phyloP scores from a whole-genome alignment of 345 rosid species.

The Hibiscus tridactylites region DNA sequence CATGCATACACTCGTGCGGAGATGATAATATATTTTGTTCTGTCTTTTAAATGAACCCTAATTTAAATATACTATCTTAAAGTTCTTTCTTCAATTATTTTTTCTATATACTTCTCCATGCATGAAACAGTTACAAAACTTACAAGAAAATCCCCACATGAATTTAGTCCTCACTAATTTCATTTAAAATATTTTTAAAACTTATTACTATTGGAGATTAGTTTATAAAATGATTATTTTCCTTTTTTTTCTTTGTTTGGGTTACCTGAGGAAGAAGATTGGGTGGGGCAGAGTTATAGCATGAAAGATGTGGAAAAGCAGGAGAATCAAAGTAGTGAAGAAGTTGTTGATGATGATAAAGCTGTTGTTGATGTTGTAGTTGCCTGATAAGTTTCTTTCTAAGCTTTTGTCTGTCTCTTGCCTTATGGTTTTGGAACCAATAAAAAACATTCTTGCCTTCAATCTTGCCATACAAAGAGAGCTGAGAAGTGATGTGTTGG shows the following conservation, averaged over 20 bases:
- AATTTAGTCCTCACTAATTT: too few species aligned
- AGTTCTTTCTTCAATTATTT: not conserved
- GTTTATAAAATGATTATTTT: not conserved
- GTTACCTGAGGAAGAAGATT: slow-evolving; percentile 32
- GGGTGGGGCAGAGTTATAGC: slow-evolving; percentile 17
- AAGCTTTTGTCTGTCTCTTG: slow-evolving; percentile 65
- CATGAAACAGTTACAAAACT: not conserved
- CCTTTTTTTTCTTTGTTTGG: not conserved
- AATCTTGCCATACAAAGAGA: slow-evolving; percentile 61
- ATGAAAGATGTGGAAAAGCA: slow-evolving; percentile 15
- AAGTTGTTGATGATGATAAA: slow-evolving; percentile 21
- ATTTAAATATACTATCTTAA: not conserved
- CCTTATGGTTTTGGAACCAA: slow-evolving; percentile 99
- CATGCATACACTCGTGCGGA: not conserved
- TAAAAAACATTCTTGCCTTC: slow-evolving; percentile 95
- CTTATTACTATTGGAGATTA: too few species aligned
- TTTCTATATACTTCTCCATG: not conserved
- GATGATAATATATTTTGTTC: too few species aligned
- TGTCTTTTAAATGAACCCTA: not conserved
- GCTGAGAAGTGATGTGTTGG: slow-evolving; percentile 77
- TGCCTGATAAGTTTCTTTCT: slow-evolving; percentile 69
- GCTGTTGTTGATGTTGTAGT: slow-evolving; percentile 54
- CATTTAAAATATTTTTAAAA: too few species aligned
- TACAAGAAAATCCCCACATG: too few species aligned
- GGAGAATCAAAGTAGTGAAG: slow-evolving; percentile 27